These are phyloP conservation scores for Panicum virgatum DNA, from an alignment of 202 grass and related monocot species.

Conservation along the genomic window DNA sequence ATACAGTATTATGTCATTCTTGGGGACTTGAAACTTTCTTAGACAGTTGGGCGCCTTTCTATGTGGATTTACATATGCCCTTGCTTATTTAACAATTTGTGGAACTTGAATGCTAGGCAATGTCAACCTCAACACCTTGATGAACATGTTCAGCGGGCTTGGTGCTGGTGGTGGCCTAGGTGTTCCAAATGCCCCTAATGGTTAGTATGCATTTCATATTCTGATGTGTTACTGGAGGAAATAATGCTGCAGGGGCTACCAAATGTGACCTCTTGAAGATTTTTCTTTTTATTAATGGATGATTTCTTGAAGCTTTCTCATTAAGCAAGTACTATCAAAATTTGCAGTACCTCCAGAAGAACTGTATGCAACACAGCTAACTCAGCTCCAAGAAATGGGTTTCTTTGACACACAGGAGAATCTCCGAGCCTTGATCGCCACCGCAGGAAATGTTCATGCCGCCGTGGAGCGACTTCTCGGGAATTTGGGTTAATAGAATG, in stretches of 20 bases:
- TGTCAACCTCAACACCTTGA: constrained; percentile 54
- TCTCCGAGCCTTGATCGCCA: constrained; percentile 67
- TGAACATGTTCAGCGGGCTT: constrained; percentile 80
- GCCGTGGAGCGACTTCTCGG: constrained; percentile 85
- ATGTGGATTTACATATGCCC: neutral
- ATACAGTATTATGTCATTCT: neutral
- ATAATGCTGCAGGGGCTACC: neutral
- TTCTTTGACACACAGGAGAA: constrained; percentile 84
- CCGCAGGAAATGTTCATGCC: constrained; percentile 79
- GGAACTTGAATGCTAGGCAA: constrained; percentile 42
- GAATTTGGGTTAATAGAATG: constrained; percentile 68
- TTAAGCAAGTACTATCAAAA: neutral
- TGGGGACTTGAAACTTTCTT: neutral
- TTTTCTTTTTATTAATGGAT: constrained; percentile 11
- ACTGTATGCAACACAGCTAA: constrained; percentile 70
- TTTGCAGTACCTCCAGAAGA: constrained; percentile 85
- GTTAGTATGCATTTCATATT: constrained; percentile 31
- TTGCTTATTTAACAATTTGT: neutral
- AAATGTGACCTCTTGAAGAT: neutral
- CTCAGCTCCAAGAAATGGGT: constrained; percentile 88
- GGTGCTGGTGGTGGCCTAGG: constrained; percentile 60
- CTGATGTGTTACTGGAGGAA: neutral
- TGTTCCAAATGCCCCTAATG: constrained; percentile 55
- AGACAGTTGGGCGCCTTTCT: neutral
- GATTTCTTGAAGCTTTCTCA: neutral